phyloP scores from a whole-genome alignment of 2,329 filamentous ascomycete genomes.

The Hymenoscyphus fructigenus region DNA sequence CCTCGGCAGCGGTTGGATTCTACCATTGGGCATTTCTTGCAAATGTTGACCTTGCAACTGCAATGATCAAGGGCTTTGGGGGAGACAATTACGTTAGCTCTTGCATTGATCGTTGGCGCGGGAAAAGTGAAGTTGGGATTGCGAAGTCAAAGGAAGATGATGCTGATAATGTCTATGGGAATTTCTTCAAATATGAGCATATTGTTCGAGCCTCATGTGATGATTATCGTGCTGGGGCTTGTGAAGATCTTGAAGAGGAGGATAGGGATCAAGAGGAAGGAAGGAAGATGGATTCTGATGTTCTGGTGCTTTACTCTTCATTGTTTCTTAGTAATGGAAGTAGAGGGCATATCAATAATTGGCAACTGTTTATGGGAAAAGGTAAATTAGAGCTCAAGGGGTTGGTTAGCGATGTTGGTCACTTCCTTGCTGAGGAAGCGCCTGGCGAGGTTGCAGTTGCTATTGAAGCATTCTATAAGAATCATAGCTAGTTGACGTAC shows the following conservation, averaged over 20 bases:
- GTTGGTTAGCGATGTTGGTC: conserved; percentile 41
- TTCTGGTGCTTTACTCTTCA: conserved; percentile 45
- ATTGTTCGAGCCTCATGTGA: conserved; percentile 45
- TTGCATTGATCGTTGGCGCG: conserved; percentile 37
- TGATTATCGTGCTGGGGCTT: conserved; percentile 47
- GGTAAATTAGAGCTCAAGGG: conserved; percentile 32
- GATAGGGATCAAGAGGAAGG: conserved; percentile 45
- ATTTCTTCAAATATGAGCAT: conserved; percentile 42
- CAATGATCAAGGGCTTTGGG: conserved; percentile 45
- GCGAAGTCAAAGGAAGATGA: conserved; percentile 34
- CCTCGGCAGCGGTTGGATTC: conserved; percentile 34
- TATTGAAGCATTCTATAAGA: conserved; percentile 20
- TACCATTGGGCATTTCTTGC: conserved; percentile 54
- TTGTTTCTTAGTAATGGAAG: conserved; percentile 41
- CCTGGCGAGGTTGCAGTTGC: conserved; percentile 37
- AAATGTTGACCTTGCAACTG: conserved; percentile 43
- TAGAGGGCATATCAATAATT: conserved; percentile 43
- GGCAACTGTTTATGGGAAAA: conserved; percentile 46
- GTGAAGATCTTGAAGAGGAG: conserved; percentile 45
- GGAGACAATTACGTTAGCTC: conserved; percentile 41
- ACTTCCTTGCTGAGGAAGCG: conserved; percentile 48
- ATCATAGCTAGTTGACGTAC: neutral
- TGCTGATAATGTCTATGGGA: conserved; percentile 44
- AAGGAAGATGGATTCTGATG: conserved; percentile 43
- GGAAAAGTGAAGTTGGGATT: conserved; percentile 27